Percentiles rank a stretch among this genome's conserved stretches.
Conservation (phyloP, 257 asterid genomes). For the Striga asiatica region DNA sequence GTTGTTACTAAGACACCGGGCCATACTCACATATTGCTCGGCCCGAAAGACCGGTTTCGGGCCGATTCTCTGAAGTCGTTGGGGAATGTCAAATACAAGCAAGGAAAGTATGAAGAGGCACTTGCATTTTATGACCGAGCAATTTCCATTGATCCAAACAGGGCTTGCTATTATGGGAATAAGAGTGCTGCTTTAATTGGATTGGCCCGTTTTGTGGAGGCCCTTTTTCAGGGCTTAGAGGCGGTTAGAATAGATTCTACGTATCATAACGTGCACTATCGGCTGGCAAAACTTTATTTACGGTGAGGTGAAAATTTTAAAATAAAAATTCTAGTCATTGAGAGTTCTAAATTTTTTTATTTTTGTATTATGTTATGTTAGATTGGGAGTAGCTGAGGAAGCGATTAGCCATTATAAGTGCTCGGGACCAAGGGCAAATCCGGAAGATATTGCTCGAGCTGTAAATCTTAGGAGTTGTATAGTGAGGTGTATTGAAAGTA, state of each 20-base stretch:
- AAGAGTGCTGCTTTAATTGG: slow-evolving; percentile 55
- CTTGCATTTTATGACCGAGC: slow-evolving; percentile 43
- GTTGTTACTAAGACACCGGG: slow-evolving; percentile 17
- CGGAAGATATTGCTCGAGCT: slow-evolving; percentile 31
- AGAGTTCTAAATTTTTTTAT: not conserved
- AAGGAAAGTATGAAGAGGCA: slow-evolving; percentile 44
- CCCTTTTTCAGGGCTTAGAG: slow-evolving; percentile 35
- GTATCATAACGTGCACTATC: slow-evolving; percentile 44
- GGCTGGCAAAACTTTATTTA: slow-evolving; percentile 43
- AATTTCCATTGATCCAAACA: slow-evolving; percentile 36
- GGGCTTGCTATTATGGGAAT: slow-evolving; percentile 43
- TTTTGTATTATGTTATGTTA: slow-evolving; percentile 5
- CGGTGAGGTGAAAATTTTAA: slow-evolving; percentile 28
- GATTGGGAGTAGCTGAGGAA: slow-evolving; percentile 54
- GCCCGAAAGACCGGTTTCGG: slow-evolving; percentile 4
- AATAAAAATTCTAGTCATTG: no score
- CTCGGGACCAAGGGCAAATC: slow-evolving; percentile 34
- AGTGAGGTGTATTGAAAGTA: slow-evolving; percentile 24
- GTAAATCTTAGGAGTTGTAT: slow-evolving; percentile 27
- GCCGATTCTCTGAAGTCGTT: slow-evolving; percentile 37
- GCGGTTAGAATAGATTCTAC: slow-evolving; percentile 39
- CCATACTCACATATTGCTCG: slow-evolving; percentile 11
- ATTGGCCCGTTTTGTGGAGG: slow-evolving; percentile 45
- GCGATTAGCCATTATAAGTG: slow-evolving; percentile 34
- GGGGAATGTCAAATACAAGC: slow-evolving; percentile 41